A percentile compares a stretch with the other conserved stretches of the same genome.
These are phyloP conservation scores for Groenewaldozyma sp. DNA, from an alignment of 1,139 yeast genomes.

Conservation along the genomic window DNA sequence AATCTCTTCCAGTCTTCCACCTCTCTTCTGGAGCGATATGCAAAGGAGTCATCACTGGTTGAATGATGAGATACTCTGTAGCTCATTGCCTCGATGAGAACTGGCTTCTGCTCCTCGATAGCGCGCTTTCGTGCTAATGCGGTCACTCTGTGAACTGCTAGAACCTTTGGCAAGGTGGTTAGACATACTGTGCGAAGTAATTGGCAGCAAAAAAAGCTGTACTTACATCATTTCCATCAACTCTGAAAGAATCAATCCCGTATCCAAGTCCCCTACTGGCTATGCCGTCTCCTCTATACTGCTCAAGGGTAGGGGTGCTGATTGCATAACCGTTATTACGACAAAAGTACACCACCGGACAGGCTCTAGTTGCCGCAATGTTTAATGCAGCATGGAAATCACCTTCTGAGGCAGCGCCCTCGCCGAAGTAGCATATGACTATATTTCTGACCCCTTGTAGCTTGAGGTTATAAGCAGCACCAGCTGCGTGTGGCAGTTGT, in stretches of 20 bases:
- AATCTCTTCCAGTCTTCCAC: slow-evolving; percentile 32
- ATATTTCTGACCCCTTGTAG: slow-evolving; percentile 23
- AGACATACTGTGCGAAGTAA: too few relatives aligned
- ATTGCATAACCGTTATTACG: slow-evolving; percentile 33
- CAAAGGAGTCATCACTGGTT: slow-evolving; percentile 32
- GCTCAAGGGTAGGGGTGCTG: slow-evolving; percentile 30
- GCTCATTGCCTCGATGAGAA: slow-evolving; percentile 31
- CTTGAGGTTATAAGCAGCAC: slow-evolving; percentile 32
- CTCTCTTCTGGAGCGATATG: slow-evolving; percentile 28
- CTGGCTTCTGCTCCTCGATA: slow-evolving; percentile 25
- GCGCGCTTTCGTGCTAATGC: slow-evolving; percentile 26
- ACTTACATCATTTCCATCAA: slow-evolving; percentile 28
- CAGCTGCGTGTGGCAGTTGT: slow-evolving; percentile 32
- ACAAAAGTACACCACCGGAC: slow-evolving; percentile 30
- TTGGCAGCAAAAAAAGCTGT: too few relatives aligned
- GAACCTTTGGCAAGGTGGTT: slow-evolving; percentile 12
- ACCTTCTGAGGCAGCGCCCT: slow-evolving; percentile 33
- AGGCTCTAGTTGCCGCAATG: slow-evolving; percentile 31
- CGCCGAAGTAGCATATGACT: slow-evolving; percentile 30
- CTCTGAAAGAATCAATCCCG: slow-evolving; percentile 31
- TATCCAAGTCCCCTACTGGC: slow-evolving; percentile 30
- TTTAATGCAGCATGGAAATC: slow-evolving; percentile 32
- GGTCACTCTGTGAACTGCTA: slow-evolving; percentile 29
- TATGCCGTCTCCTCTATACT: slow-evolving; percentile 32
- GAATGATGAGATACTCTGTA: slow-evolving; percentile 32